Conservation (phyloP, 140 eudicot species). For the Erigeron philadelphicus region DNA sequence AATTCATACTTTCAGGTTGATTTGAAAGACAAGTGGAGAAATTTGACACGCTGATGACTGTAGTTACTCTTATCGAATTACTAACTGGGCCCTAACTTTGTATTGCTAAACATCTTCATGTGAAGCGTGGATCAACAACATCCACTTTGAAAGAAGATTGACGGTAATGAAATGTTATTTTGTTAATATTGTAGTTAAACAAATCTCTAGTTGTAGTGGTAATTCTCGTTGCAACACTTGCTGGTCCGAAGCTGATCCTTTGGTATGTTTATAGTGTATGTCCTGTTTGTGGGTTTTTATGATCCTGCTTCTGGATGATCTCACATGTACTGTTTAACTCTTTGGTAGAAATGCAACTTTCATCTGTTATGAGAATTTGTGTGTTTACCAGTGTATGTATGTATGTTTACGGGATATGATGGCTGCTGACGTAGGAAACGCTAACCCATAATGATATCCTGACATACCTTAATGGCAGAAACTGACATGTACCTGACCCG, state of each 20-base stretch:
- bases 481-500: not conserved
- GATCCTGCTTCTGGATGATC: slow-evolving; percentile 12
- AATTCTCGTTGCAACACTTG: not conserved
- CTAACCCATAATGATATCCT: not conserved
- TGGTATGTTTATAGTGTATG: slow-evolving; percentile 6
- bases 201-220: not conserved
- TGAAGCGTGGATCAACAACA: slow-evolving; percentile 12
- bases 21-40: slow-evolving; percentile 93
- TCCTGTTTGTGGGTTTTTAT: not conserved
- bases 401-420: not conserved
- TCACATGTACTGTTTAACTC: not conserved
- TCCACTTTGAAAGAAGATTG: slow-evolving; percentile 8
- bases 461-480: not conserved
- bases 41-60: slow-evolving; percentile 40
- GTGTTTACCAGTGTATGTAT: not conserved
- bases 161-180: slow-evolving; percentile 15
- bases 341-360: not conserved
- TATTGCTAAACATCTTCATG: not conserved
- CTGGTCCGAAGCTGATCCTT: not conserved
- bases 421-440: not conserved
- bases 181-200: slow-evolving; percentile 12
- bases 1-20: slow-evolving; percentile 47
- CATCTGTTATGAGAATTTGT: not conserved
- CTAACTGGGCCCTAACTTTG: not conserved
- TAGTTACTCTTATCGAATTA: not conserved